phyloP scores from a whole-genome alignment of 2,329 filamentous ascomycete species.

The Aspergillus flavus region DNA sequence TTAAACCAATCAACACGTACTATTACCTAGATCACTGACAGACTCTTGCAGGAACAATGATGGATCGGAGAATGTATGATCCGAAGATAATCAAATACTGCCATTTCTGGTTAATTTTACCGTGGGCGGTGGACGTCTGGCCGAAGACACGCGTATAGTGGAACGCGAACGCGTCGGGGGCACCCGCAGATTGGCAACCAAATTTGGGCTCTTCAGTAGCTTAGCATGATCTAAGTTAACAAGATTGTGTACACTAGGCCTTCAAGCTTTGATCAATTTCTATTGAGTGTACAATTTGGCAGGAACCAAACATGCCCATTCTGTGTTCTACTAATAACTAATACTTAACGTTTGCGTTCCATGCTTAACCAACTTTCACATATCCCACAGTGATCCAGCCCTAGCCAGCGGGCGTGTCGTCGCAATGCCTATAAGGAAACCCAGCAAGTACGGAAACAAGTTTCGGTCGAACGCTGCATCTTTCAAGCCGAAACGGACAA shows the following conservation, averaged over 20 bases:
- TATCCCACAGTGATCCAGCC: constrained; percentile 25
- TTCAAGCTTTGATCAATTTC: constrained; percentile 10
- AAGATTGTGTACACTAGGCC: constrained; percentile 11
- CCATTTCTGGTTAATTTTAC: constrained; percentile 21
- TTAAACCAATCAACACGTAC: constrained; percentile 7
- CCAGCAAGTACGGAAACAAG: constrained; percentile 68
- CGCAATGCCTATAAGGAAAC: constrained; percentile 53
- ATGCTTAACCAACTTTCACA: constrained; percentile 26
- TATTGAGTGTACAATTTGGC: constrained; percentile 1
- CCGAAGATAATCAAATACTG: constrained; percentile 6
- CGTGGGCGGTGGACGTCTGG: constrained; percentile 14
- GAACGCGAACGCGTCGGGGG: constrained; percentile 39
- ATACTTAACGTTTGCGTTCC: constrained; percentile 16
- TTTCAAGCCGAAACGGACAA: constrained; percentile 59
- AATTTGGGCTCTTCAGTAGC: constrained; percentile 19
- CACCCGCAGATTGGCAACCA: constrained; percentile 16
- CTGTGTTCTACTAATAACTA: constrained; percentile 9
- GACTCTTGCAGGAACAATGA: constrained; percentile 18
- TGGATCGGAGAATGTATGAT: constrained; percentile 13
- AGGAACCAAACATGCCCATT: constrained; percentile 17
- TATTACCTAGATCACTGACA: constrained; percentile 13
- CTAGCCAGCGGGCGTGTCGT: constrained; percentile 28
- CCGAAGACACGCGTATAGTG: constrained; percentile 33
- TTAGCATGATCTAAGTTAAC: constrained; percentile 11
- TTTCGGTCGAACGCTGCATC: constrained; percentile 47